These are phyloP conservation scores for Albatrellus ellisii DNA, from an alignment of 768 basidiomycete species.

Conservation along the genomic window DNA sequence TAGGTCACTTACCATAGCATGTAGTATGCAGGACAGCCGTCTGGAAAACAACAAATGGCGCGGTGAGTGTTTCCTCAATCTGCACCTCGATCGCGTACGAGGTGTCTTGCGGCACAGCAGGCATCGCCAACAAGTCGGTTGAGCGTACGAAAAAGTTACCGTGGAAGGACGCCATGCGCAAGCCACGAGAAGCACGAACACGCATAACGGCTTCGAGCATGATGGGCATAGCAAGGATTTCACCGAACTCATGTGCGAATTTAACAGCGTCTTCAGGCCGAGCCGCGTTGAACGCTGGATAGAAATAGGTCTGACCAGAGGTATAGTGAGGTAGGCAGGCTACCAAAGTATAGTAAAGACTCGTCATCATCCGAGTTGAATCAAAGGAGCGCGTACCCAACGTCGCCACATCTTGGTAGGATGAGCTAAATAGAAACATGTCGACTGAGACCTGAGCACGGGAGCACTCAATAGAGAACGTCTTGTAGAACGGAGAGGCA, in stretches of 20 bases:
- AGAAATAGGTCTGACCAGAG: slow-evolving; percentile 95
- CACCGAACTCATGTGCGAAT: slow-evolving; percentile 95
- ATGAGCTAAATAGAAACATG: slow-evolving; percentile 95
- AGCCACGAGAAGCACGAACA: slow-evolving; percentile 73
- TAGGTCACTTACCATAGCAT: slow-evolving; percentile 25
- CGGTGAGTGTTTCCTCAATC: slow-evolving; percentile 37
- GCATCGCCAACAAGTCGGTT: slow-evolving; percentile 41
- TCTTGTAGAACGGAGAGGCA: slow-evolving; percentile 95
- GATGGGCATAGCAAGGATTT: slow-evolving; percentile 85
- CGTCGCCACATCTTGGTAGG: slow-evolving; percentile 92
- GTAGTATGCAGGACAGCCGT: slow-evolving; percentile 44
- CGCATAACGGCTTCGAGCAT: slow-evolving; percentile 97
- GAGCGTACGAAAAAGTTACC: slow-evolving; percentile 51
- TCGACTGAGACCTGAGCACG: slow-evolving; percentile 95
- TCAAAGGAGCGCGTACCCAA: slow-evolving; percentile 45
- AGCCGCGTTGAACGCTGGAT: slow-evolving; percentile 94
- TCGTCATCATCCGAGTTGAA: too few species aligned
- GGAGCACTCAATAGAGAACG: slow-evolving; percentile 97
- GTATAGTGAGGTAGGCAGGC: slow-evolving; percentile 94
- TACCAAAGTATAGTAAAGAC: slow-evolving; percentile 22
- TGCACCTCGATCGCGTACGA: slow-evolving; percentile 44
- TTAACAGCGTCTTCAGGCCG: slow-evolving; percentile 94
- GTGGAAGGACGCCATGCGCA: slow-evolving; percentile 45
- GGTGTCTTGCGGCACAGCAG: slow-evolving; percentile 41
- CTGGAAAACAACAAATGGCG: slow-evolving; percentile 38